Evolutionary conservation across 768 basidiomycete species (phyloP), one percentile per base, ranked within the genome.

Genomic region (Boletus rex-veris): DNA sequence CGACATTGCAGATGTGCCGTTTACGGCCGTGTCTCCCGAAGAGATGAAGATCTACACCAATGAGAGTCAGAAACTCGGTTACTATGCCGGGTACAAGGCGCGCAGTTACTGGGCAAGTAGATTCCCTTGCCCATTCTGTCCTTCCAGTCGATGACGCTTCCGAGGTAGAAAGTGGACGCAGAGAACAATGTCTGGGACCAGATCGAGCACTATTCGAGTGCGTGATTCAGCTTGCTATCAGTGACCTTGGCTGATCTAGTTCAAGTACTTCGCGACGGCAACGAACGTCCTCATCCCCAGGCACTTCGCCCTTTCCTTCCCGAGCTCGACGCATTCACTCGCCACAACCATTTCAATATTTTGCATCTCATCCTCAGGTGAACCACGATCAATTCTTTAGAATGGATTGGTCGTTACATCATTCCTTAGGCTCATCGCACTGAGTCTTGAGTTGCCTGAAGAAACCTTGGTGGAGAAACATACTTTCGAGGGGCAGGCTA

Each of bases 201-300:
- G 58, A 67, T 85, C 18, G 84, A 85, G 57, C 75, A 80, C 36
- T 86, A 85, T 59, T 80, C 77, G 58, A 70, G 83, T 85, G 52
- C 31, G 78, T 64, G 2, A 8, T 26, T 30, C 10, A 24, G 21
- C 47, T 35, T 19, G 16, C 19, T 33, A 2, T 19, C 24, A 7
- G 14, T 14, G 1, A 11, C 7, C 10, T 21, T 18, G 14, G 31
- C 31, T 52, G 10, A 54, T 7, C 45, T 11, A 7, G 5, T 14
- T 43, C 18, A 39, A 83, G 83, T 81, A 40, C 75, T 82, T 55
- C 72, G 77, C 28, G 69, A 79, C 39, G 67, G 80, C 16, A 69
- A 60, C 3, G 74, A 73, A 49, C 74, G 73, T 5, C 59, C 67
- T 38, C 83, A 85, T 56, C 83, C 84, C 0, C 64, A 64, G 33